A percentile compares a stretch with the other conserved stretches of the same genome.
These are phyloP conservation scores for Blastobotrys elegans DNA, from an alignment of 1,139 yeast genomes.

Conservation along the genomic window DNA sequence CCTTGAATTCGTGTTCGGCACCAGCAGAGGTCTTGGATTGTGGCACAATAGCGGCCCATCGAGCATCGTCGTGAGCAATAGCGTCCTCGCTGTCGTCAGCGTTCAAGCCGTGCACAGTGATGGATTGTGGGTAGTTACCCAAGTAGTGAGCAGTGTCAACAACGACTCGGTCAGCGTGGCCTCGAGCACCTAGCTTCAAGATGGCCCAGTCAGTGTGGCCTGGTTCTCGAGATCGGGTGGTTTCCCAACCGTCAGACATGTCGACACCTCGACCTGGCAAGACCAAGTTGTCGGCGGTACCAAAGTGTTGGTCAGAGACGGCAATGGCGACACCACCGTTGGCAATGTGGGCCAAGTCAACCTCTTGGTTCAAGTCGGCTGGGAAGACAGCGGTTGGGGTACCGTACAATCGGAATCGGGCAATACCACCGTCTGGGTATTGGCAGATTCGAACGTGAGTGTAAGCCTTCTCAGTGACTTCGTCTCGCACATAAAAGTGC, in stretches of 20 bases:
- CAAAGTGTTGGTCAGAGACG: slow-evolving; percentile 88
- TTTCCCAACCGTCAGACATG: slow-evolving; percentile 99
- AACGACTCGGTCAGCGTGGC: slow-evolving; percentile 49
- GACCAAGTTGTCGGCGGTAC: slow-evolving; percentile 79
- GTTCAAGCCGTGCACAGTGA: slow-evolving; percentile 49
- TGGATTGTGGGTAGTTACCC: slow-evolving; percentile 86
- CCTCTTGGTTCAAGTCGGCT: slow-evolving; percentile 38
- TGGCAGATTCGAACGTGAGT: slow-evolving; percentile 80
- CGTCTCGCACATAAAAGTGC: slow-evolving; percentile 65
- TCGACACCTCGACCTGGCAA: slow-evolving; percentile 93
- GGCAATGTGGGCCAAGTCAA: slow-evolving; percentile 77
- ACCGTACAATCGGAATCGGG: slow-evolving; percentile 87
- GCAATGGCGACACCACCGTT: slow-evolving; percentile 86
- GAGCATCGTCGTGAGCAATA: slow-evolving; percentile 37
- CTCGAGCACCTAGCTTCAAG: slow-evolving; percentile 64
- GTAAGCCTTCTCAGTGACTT: slow-evolving; percentile 54
- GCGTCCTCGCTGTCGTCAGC: slow-evolving; percentile 35
- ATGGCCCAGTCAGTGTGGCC: slow-evolving; percentile 92
- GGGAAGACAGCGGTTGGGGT: slow-evolving; percentile 65
- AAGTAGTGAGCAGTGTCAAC: slow-evolving; percentile 91
- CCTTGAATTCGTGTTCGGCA: slow-evolving; percentile 53
- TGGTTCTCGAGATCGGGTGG: slow-evolving; percentile 76
- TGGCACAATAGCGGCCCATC: slow-evolving; percentile 64
- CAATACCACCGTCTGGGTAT: slow-evolving; percentile 96
- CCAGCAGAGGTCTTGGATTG: slow-evolving; percentile 75